Evolutionary conservation across 2,329 filamentous ascomycete genomes (phyloP).

Genomic region (Neofusicoccum kwambonambiense): DNA sequence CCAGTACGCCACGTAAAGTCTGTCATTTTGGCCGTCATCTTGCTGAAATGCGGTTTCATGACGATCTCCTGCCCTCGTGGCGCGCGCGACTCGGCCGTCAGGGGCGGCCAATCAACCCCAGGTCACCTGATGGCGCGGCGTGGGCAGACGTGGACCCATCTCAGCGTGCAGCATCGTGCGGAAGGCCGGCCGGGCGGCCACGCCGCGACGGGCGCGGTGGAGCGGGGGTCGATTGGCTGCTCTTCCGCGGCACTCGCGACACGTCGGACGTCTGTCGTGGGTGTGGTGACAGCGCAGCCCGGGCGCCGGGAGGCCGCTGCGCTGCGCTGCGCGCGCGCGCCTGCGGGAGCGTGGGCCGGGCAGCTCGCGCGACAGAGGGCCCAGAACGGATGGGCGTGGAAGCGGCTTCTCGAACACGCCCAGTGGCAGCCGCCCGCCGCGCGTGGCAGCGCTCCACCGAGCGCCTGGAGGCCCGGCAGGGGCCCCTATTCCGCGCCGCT

Average conservation of each 20-base stretch:
- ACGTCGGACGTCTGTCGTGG: not conserved
- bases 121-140: constrained; percentile 2
- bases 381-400: constrained; percentile 4
- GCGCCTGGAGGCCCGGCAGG: not conserved
- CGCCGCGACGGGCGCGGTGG: not conserved
- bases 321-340: too few species aligned
- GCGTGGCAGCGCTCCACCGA: not conserved
- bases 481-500: not conserved
- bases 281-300: constrained; percentile 11
- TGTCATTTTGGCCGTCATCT: not conserved
- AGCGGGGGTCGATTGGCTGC: constrained; percentile 4
- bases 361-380: not conserved
- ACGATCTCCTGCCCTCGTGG: not conserved
- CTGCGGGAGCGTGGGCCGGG: too few species aligned
- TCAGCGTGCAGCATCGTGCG: not conserved
- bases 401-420: constrained; percentile 3
- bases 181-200: not conserved
- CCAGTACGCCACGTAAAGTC: not conserved
- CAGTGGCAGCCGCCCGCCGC: not conserved
- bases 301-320: not conserved
- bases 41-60: constrained; percentile 9
- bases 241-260: not conserved
- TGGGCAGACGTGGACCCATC: constrained; percentile 12
- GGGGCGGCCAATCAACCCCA: not conserved
- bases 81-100: not conserved